Base-by-base conservation (phyloP, 345 rosid species). In the Jatropha curcas region DNA sequence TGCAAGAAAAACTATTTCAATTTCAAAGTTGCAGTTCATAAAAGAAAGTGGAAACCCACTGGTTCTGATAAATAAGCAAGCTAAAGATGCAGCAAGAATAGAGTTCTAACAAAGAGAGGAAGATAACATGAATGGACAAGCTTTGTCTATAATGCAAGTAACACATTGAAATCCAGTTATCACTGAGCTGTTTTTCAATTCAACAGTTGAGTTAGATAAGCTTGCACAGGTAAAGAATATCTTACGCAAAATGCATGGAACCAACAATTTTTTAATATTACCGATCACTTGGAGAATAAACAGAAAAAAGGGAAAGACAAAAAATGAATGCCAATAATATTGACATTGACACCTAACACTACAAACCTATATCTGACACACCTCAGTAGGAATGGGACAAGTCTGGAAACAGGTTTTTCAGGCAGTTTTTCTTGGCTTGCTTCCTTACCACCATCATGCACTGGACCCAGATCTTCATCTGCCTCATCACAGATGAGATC, bases 401-500 rank as follows among this genome's bases (percentile, higher is more conserved):
- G 72, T 72, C 82, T 87, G 33, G 89, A 79, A 59, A 84, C 76
- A 51, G 77, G 87, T 34, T 76, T 80, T 52, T 48, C 80, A 57
- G 74, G 24, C 6, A 57, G 77, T 65, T 73, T 65, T 22, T 71
- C 82, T 31, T 77, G 60, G 63, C 69, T 71, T 61, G 76, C 79
- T 45, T 80, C 86, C 70, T 50, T 57, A 62, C 46, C 77, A 81
- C 51, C 81, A 56, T 79, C 76, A 22, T 73, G 79, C 11, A 65
- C 39, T 61, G 60, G 67, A 71, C 64, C 75, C 28, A 67, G 74
- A 76, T 80, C 90, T 72, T 77, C 89, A 76, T 88, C 97, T 10
- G 80, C 96, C 75, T 89, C 93, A 68, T 90, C 98, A 33, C 93
- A 88, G 61, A 94, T 80, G 41, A 90, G 83, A 80, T 92, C 98